A percentile compares a stretch with the other conserved stretches of the same genome.
Conservation (phyloP, 352 stramenopile species). For the Pythium chondricola region DNA sequence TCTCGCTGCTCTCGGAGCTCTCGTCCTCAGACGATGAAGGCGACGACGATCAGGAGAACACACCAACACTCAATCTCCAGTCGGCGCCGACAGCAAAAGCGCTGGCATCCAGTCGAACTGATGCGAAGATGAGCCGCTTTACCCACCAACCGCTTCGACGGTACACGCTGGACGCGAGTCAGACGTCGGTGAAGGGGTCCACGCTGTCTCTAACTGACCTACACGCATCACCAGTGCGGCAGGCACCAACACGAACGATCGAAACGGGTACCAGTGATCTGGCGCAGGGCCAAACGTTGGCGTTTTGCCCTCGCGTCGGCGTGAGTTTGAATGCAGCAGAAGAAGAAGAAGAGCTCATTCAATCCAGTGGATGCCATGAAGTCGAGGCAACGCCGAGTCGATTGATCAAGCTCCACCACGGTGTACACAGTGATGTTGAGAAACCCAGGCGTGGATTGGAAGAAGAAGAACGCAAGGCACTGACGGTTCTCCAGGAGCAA, state of each 20-base stretch:
- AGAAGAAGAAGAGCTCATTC: not conserved
- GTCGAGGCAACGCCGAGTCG: no score
- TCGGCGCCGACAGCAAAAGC: not conserved
- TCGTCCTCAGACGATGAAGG: not conserved
- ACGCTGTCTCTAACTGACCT: conserved; percentile 14
- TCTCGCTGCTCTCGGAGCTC: conserved; percentile 12
- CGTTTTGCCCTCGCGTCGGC: no score
- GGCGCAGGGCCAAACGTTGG: no score
- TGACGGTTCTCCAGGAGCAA: conserved; percentile 10
- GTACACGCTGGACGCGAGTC: conserved; percentile 1
- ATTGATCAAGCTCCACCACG: no score
- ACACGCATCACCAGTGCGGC: conserved; percentile 3
- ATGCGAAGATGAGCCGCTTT: not conserved
- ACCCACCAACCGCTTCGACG: not conserved
- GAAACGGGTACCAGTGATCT: not conserved
- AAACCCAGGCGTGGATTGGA: not conserved
- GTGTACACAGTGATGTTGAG: not conserved
- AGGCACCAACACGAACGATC: not conserved
- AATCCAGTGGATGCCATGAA: no score
- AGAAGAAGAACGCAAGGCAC: not conserved
- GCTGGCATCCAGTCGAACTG: not conserved
- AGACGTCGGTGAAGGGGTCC: no score
- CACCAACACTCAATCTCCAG: no score
- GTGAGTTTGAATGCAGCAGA: no score
- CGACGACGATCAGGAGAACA: conserved; percentile 10